Evolutionary conservation across 1,284 basidiomycete species (phyloP), one percentile per base, ranked within the genome.

Genomic region (Cerrena zonata): DNA sequence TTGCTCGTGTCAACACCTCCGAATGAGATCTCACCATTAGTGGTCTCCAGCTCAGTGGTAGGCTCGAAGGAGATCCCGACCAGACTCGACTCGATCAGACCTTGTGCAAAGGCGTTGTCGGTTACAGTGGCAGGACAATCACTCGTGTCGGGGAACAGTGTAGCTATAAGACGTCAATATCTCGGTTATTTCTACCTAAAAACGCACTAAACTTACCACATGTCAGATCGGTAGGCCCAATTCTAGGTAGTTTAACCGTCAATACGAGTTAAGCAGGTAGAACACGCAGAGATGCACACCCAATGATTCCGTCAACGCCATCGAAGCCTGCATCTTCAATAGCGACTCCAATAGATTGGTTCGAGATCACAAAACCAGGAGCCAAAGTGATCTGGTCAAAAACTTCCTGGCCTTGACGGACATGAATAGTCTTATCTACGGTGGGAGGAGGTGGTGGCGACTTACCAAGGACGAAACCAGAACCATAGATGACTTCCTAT

Each of bases 281-380:
- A 36, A 36, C 10, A 36, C 10, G n/a, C n/a, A 36, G n/a, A n/a
- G 26, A 2, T 13, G 13, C 54, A 24, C 42, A 63, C 62, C 79
- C 80, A 10, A 82, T 63, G 49, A 82, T 78, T 2, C 80, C 79
- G 53, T 81, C 79, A n/a, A 76, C 61, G 2, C 56, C 64, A 3
- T 48, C 41, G 52, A 81, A 74, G 1, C 77, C 75, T 1, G 47
- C 37, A 1, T 70, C 59, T 1, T 52, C 59, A 3, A 56, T 56
- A 0, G 78, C 74, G 7, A 76, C 74, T 11, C 77, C 80, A 21
- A 82, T 72, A 34, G 68, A 71, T 59, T 83, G 80, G 12, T 69
- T 52, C 4, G 57, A 38, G 52, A 81, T 74, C n/a, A 72, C 68
- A 18, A 81, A 65, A 7, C 55, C 38, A 23, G 41, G 41, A 2